phyloP scores from a whole-genome alignment of 1,284 basidiomycete genomes.

The Bjerkandera adusta region DNA sequence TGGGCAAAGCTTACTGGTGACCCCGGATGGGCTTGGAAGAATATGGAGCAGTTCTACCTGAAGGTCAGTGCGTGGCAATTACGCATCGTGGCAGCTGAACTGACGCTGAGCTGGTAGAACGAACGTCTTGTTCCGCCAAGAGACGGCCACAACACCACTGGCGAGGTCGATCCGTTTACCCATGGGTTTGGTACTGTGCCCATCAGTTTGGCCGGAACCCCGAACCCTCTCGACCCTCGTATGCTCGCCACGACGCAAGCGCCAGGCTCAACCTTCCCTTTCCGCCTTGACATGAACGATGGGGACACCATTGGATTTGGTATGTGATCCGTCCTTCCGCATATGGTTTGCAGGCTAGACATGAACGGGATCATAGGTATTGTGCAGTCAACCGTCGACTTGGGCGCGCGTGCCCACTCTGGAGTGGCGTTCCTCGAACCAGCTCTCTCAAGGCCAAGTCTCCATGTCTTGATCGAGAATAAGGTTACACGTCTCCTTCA shows the following conservation, averaged over 20 bases:
- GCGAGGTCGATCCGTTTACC: constrained; percentile 3
- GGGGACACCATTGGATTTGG: constrained; percentile 37
- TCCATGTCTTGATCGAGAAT: constrained; percentile 38
- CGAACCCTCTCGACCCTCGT: constrained; percentile 21
- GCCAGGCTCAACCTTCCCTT: constrained; percentile 24
- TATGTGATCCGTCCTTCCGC: constrained; percentile 12
- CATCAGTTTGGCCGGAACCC: constrained; percentile 32
- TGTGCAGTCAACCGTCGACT: too few relatives aligned
- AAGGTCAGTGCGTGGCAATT: constrained; percentile 25
- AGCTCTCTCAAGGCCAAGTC: constrained; percentile 24
- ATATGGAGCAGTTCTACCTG: constrained; percentile 17
- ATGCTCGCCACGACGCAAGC: constrained; percentile 13
- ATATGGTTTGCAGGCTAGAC: background rate
- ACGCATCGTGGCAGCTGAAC: background rate
- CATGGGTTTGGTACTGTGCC: constrained; percentile 28
- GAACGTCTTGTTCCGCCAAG: background rate
- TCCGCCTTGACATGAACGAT: constrained; percentile 35
- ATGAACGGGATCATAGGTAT: too few relatives aligned
- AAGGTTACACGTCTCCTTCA: constrained; percentile 36
- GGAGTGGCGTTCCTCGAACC: constrained; percentile 28
- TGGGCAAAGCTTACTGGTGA: constrained; percentile 26
- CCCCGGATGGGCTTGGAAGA: constrained; percentile 31
- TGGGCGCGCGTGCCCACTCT: constrained; percentile 29
- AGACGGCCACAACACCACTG: background rate
- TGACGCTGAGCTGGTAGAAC: background rate